Evolutionary conservation across 169 alveolate species (phyloP).

Genomic region (Plasmodium cynomolgi): DNA sequence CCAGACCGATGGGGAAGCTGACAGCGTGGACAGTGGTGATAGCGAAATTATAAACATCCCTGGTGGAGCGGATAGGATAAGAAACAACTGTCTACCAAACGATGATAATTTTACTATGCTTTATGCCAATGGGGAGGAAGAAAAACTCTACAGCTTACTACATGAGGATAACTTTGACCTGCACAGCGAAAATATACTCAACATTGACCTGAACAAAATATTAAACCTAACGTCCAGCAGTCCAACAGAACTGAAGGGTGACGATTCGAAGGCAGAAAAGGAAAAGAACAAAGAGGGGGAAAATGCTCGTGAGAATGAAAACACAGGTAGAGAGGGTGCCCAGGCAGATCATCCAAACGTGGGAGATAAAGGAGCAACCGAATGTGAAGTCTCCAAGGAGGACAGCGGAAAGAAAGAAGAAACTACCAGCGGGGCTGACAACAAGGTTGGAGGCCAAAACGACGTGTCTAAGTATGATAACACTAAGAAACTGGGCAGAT

Average conservation of each 20-base stretch:
- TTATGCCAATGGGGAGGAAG: neutral
- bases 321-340: neutral
- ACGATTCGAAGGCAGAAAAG: neutral
- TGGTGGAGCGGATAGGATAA: neutral
- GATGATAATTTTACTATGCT: conserved; percentile 13
- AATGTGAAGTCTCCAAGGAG: neutral
- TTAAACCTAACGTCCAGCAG: conserved; percentile 1
- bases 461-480: conserved; percentile 38
- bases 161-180: conserved; percentile 11
- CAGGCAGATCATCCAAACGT: neutral
- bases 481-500: conserved; percentile 43
- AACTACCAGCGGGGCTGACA: neutral
- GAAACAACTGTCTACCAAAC: neutral
- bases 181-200: conserved; percentile 30
- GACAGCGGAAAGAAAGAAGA: neutral
- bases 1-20: neutral
- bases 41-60: neutral
- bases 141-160: conserved; percentile 1
- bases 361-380: neutral
- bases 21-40: conserved; percentile 1
- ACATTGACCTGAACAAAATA: conserved; percentile 28
- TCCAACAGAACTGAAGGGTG: neutral
- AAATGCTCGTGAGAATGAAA: neutral
- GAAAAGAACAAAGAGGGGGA: neutral
- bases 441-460: neutral